Base-by-base conservation (phyloP, 78 protist genomes). In the Chrysochromulina parva region DNA sequence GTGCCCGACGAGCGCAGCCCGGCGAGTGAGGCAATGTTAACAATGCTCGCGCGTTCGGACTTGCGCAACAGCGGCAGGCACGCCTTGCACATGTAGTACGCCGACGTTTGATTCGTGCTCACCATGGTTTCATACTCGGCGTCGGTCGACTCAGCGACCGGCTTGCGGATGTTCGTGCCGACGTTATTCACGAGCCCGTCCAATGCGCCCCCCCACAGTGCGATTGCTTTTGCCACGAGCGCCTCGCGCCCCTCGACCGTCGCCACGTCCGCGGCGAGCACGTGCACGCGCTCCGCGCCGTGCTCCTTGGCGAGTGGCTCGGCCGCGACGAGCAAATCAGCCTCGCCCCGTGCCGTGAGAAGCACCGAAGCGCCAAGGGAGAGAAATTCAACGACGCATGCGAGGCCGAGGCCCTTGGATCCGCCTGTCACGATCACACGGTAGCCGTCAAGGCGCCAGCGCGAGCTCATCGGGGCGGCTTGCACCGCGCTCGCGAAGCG, bases 101-200 rank as follows among this genome's bases (percentile, higher is more conserved):
- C 74, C 17, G 55, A 7, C 65, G 62, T 2, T 48, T 86, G 66
- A 48, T 92, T 92, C 57, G 88, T 74, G 16, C 13, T 1, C 1
- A 87, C 1, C 67, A 92, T 47, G 14, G 47, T 7, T 20, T 13
- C n/a, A 24, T 26, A 47, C 28, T 88, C 94, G 10, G 14, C 88
- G 20, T 55, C 91, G 53, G 53, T 20, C 65, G 17, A 60, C 28
- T 71, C 92, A 5, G 1, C 38, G n/a, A 81, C 78, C 65, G 65
- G 88, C 85, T 73, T 88, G 80, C 94, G 91, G 28, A 17, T n/a
- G 85, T 91, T 91, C 28, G 81, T 69, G 24, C 93, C 93, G 54
- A 67, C 93, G 66, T 91, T 91, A 65, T 91, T 91, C n/a, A 91
- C 90, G 76, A 91, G 93, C 5, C 5, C 52, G 67, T 82, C 55